Evolutionary conservation across 345 rosid species (phyloP).

Genomic region (Hibiscus syriacus): DNA sequence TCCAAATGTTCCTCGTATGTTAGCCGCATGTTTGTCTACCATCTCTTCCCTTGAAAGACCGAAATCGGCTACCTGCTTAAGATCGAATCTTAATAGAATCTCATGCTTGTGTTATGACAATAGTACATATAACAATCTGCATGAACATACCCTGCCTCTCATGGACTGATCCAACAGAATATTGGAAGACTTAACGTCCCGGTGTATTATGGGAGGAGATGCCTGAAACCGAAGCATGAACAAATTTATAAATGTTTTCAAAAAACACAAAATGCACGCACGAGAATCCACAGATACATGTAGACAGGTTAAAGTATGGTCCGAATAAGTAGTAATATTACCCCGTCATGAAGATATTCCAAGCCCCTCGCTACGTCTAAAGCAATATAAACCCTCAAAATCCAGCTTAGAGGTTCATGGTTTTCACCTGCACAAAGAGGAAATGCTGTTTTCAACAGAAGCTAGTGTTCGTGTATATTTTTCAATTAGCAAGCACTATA

Average conservation of each 20-base stretch:
- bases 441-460: not conserved
- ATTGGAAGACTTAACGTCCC: constrained; percentile 95
- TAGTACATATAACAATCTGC: not conserved
- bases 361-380: constrained; percentile 90
- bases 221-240: constrained; percentile 45
- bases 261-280: not conserved
- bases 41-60: constrained; percentile 97
- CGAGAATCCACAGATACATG: not conserved
- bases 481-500: not conserved
- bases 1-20: constrained; percentile 87
- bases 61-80: constrained; percentile 83
- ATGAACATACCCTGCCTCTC: constrained; percentile 81
- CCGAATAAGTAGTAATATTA: constrained; percentile 25
- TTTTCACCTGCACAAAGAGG: constrained; percentile 45
- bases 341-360: constrained; percentile 99
- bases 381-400: constrained; percentile 74
- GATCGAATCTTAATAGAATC: not conserved
- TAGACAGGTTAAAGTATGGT: not conserved
- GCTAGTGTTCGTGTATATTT: not conserved
- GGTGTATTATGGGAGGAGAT: constrained; percentile 90
- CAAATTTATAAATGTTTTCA: not conserved
- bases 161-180: constrained; percentile 89
- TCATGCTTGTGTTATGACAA: not conserved
- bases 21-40: constrained; percentile 70
- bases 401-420: constrained; percentile 64